Percentiles rank a stretch among this genome's conserved stretches.
Conservation (phyloP, 257 asterid genomes). For the Ehretia macrophylla region DNA sequence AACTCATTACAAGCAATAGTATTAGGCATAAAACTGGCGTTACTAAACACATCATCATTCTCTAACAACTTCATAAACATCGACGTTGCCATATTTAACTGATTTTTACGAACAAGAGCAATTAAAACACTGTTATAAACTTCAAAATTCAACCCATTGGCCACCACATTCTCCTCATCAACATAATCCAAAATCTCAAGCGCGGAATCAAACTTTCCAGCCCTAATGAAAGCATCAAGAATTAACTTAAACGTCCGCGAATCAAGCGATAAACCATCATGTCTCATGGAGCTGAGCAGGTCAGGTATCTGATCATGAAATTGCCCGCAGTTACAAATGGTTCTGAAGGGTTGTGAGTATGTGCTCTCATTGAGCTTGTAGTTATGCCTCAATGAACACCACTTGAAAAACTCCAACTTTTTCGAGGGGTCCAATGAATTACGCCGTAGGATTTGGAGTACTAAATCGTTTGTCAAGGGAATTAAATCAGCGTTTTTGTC, state of each 20-base stretch:
- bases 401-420: slow-evolving; percentile 64
- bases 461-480: slow-evolving; percentile 52
- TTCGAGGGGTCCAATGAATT: slow-evolving; percentile 48
- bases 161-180: slow-evolving; percentile 41
- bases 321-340: slow-evolving; percentile 37
- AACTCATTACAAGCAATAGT: slow-evolving; percentile 81
- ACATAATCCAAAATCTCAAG: slow-evolving; percentile 54
- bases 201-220: slow-evolving; percentile 66
- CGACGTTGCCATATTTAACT: slow-evolving; percentile 57
- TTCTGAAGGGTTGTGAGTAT: slow-evolving; percentile 58
- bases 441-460: slow-evolving; percentile 59
- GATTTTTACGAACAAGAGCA: slow-evolving; percentile 71
- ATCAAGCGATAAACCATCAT: slow-evolving; percentile 54
- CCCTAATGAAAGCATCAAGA: slow-evolving; percentile 58
- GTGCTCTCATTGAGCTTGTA: slow-evolving; percentile 63
- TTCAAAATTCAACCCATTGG: slow-evolving; percentile 42
- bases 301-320: slow-evolving; percentile 45
- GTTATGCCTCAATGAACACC: slow-evolving; percentile 63
- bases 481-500: slow-evolving; percentile 37
- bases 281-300: slow-evolving; percentile 48
- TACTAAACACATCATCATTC: slow-evolving; percentile 19
- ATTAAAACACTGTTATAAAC: slow-evolving; percentile 59
- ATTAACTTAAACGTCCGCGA: slow-evolving; percentile 57
- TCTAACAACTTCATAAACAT: slow-evolving; percentile 68
- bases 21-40: slow-evolving; percentile 43